A percentile compares a stretch with the other conserved stretches of the same genome.
These are phyloP conservation scores for Agarophyton chilense DNA, from an alignment of 23 red algal genomes.

Conservation along the genomic window DNA sequence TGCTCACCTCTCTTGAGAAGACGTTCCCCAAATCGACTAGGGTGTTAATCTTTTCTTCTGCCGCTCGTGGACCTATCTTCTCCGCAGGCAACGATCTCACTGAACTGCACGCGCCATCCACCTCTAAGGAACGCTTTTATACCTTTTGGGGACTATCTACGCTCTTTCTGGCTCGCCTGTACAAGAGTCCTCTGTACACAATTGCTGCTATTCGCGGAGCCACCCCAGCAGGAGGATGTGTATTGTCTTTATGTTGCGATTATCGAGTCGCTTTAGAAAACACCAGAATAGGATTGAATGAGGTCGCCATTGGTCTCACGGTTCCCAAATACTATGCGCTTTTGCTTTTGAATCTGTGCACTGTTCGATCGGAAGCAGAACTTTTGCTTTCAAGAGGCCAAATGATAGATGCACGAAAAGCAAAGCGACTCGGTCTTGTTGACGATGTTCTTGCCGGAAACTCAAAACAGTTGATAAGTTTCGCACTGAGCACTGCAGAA, in stretches of 20 bases:
- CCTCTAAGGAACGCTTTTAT: conserved; percentile 47
- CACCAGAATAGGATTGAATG: conserved; percentile 63
- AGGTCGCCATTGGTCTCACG: conserved; percentile 62
- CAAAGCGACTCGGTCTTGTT: conserved; percentile 36
- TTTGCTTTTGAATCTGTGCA: conserved; percentile 20
- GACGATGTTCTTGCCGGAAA: conserved; percentile 29
- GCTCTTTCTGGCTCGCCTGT: conserved; percentile 69
- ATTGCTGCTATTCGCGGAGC: conserved; percentile 66
- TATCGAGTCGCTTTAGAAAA: conserved; percentile 49
- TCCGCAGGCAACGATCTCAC: conserved; percentile 79
- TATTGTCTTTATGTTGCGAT: conserved; percentile 68
- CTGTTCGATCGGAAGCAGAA: conserved; percentile 29
- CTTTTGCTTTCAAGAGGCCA: conserved; percentile 38
- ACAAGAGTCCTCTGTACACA: conserved; percentile 62
- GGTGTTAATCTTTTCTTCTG: conserved; percentile 53
- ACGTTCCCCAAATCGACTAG: background rate
- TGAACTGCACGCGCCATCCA: conserved; percentile 62
- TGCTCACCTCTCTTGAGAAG: conserved; percentile 36
- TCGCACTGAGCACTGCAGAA: conserved; percentile 3
- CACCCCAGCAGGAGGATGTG: conserved; percentile 65
- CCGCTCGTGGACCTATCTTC: conserved; percentile 37
- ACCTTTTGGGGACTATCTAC: conserved; percentile 59
- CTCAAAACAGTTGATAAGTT: background rate
- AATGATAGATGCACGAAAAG: conserved; percentile 34
- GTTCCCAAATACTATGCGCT: conserved; percentile 64